Percentiles rank a stretch among this genome's conserved stretches.
Conservation (phyloP, 2,329 filamentous ascomycete genomes). For the Aureobasidium subglaciale region DNA sequence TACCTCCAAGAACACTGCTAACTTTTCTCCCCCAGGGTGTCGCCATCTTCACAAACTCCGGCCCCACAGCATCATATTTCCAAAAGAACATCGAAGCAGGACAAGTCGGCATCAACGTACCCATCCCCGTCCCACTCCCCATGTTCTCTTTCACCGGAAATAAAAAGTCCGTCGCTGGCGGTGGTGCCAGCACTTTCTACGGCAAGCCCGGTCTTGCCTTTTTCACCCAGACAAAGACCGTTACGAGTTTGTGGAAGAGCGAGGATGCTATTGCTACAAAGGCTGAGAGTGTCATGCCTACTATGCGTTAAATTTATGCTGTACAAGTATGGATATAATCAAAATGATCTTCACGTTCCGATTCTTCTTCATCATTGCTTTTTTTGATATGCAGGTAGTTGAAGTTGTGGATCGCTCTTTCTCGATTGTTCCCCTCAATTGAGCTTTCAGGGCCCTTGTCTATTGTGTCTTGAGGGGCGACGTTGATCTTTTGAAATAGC, state of each 20-base stretch:
- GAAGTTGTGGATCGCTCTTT: no score
- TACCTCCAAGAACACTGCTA: not conserved
- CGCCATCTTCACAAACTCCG: slow-evolving; percentile 75
- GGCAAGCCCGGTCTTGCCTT: slow-evolving; percentile 88
- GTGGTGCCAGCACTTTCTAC: slow-evolving; percentile 90
- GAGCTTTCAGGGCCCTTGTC: no score
- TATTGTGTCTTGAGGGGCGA: no score
- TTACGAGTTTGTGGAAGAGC: slow-evolving; percentile 82
- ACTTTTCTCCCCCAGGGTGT: slow-evolving; percentile 42
- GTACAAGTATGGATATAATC: no score
- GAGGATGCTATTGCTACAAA: slow-evolving; percentile 80
- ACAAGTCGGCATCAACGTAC: slow-evolving; percentile 80
- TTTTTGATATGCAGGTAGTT: no score
- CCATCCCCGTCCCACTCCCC: slow-evolving; percentile 59
- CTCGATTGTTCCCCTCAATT: no score
- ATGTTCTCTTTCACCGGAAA: slow-evolving; percentile 62
- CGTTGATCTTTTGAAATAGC: no score
- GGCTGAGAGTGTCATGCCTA: slow-evolving; percentile 85
- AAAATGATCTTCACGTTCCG: no score
- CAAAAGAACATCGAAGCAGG: slow-evolving; percentile 75
- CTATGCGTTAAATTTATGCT: slow-evolving; percentile 24
- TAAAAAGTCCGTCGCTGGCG: slow-evolving; percentile 85
- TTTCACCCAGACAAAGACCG: slow-evolving; percentile 96
- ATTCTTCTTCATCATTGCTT: no score
- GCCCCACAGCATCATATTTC: slow-evolving; percentile 70